phyloP scores from a whole-genome alignment of 2,329 filamentous ascomycete genomes.

The Botrytis hyacinthi region DNA sequence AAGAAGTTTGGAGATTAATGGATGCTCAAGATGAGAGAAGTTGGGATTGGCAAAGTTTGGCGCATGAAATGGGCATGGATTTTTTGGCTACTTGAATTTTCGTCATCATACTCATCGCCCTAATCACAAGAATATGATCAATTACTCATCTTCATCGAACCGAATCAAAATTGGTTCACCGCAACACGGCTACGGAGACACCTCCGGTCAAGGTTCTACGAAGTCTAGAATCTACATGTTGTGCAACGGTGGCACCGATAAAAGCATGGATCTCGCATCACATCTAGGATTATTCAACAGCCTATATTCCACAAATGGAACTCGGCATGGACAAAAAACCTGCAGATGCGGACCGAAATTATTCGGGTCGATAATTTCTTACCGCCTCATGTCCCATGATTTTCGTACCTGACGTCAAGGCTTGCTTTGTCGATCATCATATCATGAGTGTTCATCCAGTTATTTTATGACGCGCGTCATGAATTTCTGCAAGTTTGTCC shows the following conservation, averaged over 20 bases:
- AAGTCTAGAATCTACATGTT: not conserved
- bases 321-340: not conserved
- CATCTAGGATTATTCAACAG: not conserved
- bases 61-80: constrained; percentile 52
- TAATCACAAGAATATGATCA: not conserved
- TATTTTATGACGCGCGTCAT: not conserved
- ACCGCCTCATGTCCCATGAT: not conserved
- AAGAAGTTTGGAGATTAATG: constrained; percentile 60
- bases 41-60: constrained; percentile 64
- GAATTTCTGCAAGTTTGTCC: not conserved
- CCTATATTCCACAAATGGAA: not conserved
- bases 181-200: not conserved
- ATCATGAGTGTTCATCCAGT: not conserved
- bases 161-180: not conserved
- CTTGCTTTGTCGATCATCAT: not conserved
- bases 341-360: not conserved
- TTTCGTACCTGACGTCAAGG: not conserved
- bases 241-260: not conserved
- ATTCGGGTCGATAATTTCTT: not conserved
- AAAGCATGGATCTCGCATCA: not conserved
- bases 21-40: constrained; percentile 54
- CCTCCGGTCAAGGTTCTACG: not conserved
- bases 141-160: not conserved
- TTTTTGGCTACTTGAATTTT: constrained; percentile 45
- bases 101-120: not conserved